phyloP scores from a whole-genome alignment of 1,284 basidiomycete species.

The Ustanciosporium gigantosporum region DNA sequence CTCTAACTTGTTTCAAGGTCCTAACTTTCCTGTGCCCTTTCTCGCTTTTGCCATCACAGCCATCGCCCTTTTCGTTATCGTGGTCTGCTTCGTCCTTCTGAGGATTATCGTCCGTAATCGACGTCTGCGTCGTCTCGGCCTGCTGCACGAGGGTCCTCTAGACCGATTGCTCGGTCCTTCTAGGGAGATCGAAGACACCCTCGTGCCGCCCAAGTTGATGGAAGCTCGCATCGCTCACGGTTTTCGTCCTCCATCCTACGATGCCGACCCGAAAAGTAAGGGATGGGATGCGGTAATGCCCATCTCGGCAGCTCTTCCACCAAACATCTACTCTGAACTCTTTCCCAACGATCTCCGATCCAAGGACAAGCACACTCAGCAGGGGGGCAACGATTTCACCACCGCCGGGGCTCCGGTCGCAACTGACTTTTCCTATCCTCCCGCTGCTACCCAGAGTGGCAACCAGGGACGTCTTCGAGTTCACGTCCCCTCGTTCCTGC shows the following conservation, averaged over 20 bases:
- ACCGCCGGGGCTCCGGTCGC: no score
- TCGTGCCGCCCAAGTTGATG: slow-evolving; percentile 48
- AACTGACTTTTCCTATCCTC: slow-evolving; percentile 27
- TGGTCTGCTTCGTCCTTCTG: slow-evolving; percentile 54
- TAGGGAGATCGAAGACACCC: slow-evolving; percentile 46
- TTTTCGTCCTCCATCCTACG: slow-evolving; percentile 14
- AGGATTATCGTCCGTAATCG: slow-evolving; percentile 54
- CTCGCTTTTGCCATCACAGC: slow-evolving; percentile 47
- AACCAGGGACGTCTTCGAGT: slow-evolving; percentile 13
- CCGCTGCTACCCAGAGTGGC: slow-evolving; percentile 2
- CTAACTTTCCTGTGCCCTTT: slow-evolving; percentile 42
- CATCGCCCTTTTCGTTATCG: slow-evolving; percentile 55
- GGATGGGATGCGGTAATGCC: slow-evolving; percentile 50
- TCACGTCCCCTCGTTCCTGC: slow-evolving; percentile 33
- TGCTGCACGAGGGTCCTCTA: slow-evolving; percentile 41
- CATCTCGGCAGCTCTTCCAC: slow-evolving; percentile 45
- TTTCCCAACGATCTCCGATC: slow-evolving; percentile 8
- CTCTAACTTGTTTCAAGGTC: slow-evolving; percentile 10
- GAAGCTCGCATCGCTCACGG: slow-evolving; percentile 49
- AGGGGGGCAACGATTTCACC: background rate
- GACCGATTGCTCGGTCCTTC: slow-evolving; percentile 40
- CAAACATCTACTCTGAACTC: slow-evolving; percentile 33
- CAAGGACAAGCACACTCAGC: slow-evolving; percentile 1
- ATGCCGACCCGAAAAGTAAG: slow-evolving; percentile 31
- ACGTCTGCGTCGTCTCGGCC: slow-evolving; percentile 44